Base-by-base conservation (phyloP, 1,139 yeast species). In the Blastobotrys buckinghamii region DNA sequence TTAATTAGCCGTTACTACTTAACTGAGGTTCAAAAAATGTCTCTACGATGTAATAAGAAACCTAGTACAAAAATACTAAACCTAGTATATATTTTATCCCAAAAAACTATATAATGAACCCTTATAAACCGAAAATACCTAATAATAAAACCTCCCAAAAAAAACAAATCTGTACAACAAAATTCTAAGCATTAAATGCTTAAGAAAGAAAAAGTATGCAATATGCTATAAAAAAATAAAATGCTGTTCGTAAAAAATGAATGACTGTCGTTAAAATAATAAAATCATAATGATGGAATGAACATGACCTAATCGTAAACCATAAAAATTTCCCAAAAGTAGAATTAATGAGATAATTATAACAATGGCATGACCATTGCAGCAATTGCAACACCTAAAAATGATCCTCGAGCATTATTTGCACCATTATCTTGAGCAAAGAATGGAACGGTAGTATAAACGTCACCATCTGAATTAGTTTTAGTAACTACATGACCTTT, bases 381-480 rank as follows among this genome's bases (percentile, higher is more conserved):
- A 16, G 44, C 44, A 35, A 20, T 17, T n/a, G 19, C 15, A 12
- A 35, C 36, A 15, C 27, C 43, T 2, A 24, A 16, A 24, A 6
- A 30, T 27, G 36, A 17, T 8, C 16, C 26, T 16, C n/a, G 16
- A 29, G 15, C 20, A 29, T 20, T 35, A 17, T 6, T 9, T 8
- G 26, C 43, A 15, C 16, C 17, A 35, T 22, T 30, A 16, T 17
- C 16, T 22, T 40, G 43, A 8, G 35, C 43, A 30, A 33, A 42
- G 30, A 42, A 42, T 13, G 44, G 44, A 5, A 42, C 44, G 10
- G 44, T 32, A 9, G 43, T 40, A 32, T 39, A 39, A 17, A 39
- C 42, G 8, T 22, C 24, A n/a, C 42, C 42, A 27, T 39, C 42
- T 10, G 32, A 2, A 5, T 17, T 35, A 17, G 43, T 40, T 13